These are phyloP conservation scores for Phaeophleospora eucalypticola DNA, from an alignment of 2,329 filamentous ascomycete species.

Conservation along the genomic window DNA sequence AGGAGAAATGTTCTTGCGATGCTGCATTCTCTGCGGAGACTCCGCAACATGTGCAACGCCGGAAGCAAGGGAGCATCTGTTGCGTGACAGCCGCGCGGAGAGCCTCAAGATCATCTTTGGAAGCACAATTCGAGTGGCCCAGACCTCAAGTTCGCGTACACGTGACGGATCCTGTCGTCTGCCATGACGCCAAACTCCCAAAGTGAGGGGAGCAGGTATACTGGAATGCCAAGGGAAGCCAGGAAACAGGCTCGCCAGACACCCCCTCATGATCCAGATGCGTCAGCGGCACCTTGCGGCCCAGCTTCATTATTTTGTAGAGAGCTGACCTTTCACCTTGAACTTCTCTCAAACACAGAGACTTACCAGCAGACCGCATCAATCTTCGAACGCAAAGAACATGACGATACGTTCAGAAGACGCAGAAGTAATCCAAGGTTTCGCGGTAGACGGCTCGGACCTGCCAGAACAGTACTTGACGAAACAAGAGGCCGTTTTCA, in stretches of 20 bases:
- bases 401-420: not conserved
- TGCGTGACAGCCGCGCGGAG: too few species aligned
- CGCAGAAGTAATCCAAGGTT: not conserved
- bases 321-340: not conserved
- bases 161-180: too few species aligned
- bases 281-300: not conserved
- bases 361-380: too few species aligned
- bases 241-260: not conserved
- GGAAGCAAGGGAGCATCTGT: too few species aligned
- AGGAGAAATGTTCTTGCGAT: too few species aligned
- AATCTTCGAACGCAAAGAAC: too few species aligned
- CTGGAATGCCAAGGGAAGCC: not conserved
- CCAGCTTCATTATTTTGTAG: not conserved
- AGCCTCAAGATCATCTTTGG: too few species aligned
- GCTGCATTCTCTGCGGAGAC: too few species aligned
- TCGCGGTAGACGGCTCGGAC: not conserved
- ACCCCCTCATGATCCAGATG: not conserved
- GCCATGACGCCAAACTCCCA: not conserved
- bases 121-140: too few species aligned
- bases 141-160: too few species aligned
- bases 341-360: too few species aligned
- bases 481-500: slow-evolving; percentile 9
- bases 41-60: too few species aligned
- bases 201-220: not conserved
- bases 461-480: slow-evolving; percentile 10